Evolutionary conservation across 768 basidiomycete species (phyloP).

Genomic region (Naganishia vaughanmartiniae): DNA sequence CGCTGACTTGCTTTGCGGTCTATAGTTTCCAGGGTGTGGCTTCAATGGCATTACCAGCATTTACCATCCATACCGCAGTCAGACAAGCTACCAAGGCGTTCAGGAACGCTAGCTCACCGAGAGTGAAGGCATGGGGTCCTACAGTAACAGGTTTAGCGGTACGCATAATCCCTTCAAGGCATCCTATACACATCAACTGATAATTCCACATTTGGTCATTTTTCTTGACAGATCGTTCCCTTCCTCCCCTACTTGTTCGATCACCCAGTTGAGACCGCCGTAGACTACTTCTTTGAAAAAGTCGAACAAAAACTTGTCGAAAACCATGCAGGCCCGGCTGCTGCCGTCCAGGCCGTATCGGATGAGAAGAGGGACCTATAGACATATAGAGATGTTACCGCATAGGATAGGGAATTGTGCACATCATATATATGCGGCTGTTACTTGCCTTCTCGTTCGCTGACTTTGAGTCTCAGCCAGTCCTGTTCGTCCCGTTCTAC

Average conservation of each 20-base stretch:
- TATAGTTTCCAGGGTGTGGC: constrained; percentile 49
- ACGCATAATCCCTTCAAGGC: not conserved
- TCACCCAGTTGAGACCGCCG: constrained; percentile 48
- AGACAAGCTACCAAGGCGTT: constrained; percentile 47
- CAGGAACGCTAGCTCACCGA: constrained; percentile 40
- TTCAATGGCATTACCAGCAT: constrained; percentile 52
- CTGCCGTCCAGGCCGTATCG: not conserved
- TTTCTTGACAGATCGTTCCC: constrained; percentile 39
- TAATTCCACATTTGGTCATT: too few relatives aligned
- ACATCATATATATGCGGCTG: not conserved
- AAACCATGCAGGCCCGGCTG: constrained; percentile 11
- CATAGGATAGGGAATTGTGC: not conserved
- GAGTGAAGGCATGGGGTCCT: constrained; percentile 50
- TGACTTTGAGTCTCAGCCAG: not conserved
- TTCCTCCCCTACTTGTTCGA: constrained; percentile 52
- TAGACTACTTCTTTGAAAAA: constrained; percentile 46
- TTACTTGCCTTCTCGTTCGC: not conserved
- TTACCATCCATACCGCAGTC: constrained; percentile 52
- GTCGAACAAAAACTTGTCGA: constrained; percentile 38
- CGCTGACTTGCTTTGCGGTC: not conserved
- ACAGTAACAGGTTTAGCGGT: constrained; percentile 38
- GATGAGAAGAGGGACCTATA: constrained; percentile 19
- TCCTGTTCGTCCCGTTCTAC: too few relatives aligned
- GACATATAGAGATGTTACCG: not conserved
- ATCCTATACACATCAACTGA: not conserved